Percentiles rank a stretch among this genome's conserved stretches.
These are phyloP conservation scores for Nitzschia inconspicua DNA, from an alignment of 108 stramenopile genomes.

Conservation along the genomic window DNA sequence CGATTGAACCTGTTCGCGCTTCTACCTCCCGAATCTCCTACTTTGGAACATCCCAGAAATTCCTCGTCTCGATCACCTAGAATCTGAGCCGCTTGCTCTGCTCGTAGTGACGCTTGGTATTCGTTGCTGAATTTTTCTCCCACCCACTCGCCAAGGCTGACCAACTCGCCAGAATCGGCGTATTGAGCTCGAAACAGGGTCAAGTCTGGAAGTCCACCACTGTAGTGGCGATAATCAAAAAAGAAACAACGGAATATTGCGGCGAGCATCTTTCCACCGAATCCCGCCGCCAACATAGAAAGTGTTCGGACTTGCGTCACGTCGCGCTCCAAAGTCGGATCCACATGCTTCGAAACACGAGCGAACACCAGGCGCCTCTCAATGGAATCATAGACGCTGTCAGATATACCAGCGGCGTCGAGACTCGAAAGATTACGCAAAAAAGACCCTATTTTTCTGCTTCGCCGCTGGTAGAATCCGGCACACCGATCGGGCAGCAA, in stretches of 20 bases:
- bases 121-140: conserved; percentile 63
- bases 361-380: conserved; percentile 32
- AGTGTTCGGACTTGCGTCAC: conserved; percentile 56
- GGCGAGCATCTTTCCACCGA: conserved; percentile 62
- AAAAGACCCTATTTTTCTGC: conserved; percentile 42
- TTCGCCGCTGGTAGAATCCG: conserved; percentile 60
- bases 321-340: conserved; percentile 53
- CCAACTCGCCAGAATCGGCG: conserved; percentile 23
- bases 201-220: conserved; percentile 79
- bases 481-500: background rate
- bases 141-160: conserved; percentile 77
- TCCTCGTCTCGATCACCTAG: conserved; percentile 70
- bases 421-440: conserved; percentile 36
- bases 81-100: conserved; percentile 20
- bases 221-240: conserved; percentile 83
- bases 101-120: conserved; percentile 17
- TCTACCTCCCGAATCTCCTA: conserved; percentile 52
- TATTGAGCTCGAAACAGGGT: conserved; percentile 37
- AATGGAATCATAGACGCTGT: conserved; percentile 53
- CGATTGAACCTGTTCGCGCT: background rate
- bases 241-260: conserved; percentile 61
- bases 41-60: conserved; percentile 70
- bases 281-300: conserved; percentile 66
- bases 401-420: conserved; percentile 32
- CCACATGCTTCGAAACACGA: conserved; percentile 14